Base-by-base conservation (phyloP, 2,329 filamentous ascomycete genomes). In the Arthrocladium fulminans region DNA sequence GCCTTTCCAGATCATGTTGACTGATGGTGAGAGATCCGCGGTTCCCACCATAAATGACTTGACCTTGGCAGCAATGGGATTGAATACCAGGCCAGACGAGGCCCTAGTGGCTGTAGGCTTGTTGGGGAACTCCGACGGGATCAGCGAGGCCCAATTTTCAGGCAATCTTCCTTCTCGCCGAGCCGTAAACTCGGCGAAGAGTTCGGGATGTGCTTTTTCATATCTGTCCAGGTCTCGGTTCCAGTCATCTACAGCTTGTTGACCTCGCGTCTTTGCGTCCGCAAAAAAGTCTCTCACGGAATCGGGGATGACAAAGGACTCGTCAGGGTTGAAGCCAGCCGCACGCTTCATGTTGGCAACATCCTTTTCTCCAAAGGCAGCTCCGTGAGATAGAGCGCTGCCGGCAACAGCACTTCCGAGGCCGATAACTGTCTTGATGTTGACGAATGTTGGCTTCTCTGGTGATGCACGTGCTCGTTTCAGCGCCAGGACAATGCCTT, bases 381-480 rank as follows among this genome's bases (percentile, higher is more conserved):
- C 77, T 19, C 77, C 77, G 52, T 82, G 79, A 1, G 77, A 74
- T 17, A 71, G 70, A 2, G 77, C 76, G 12, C 74, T 63, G 3
- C 74, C 74, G 1, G 71, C 71, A 3, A 69, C 65, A 2, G 64
- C 64, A 54, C 61, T 74, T 2, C 73, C 74, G 1, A 76, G 46
- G 0, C 75, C 74, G 23, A 78, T 78, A 25, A 74, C 60, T 1
- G 75, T 78, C 30, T 66, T 66, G 3, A 77, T 64, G 56, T 79
- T 79, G 65, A 79, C 70, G 54, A 79, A 78, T 0, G 71, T 74
- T 1, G 76, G 76, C 54, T 73, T 74, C 7, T 57, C 67, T 6
- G 27, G 27, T 29, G 56, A 58, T 49, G 67, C 63, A 2, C 45
- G 52, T 7, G 73, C 70, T 12, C 64, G 58, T 30, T 68, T 58